Evolutionary conservation across 2,329 filamentous ascomycete genomes (phyloP).

Genomic region (Blumeriella jaapii): DNA sequence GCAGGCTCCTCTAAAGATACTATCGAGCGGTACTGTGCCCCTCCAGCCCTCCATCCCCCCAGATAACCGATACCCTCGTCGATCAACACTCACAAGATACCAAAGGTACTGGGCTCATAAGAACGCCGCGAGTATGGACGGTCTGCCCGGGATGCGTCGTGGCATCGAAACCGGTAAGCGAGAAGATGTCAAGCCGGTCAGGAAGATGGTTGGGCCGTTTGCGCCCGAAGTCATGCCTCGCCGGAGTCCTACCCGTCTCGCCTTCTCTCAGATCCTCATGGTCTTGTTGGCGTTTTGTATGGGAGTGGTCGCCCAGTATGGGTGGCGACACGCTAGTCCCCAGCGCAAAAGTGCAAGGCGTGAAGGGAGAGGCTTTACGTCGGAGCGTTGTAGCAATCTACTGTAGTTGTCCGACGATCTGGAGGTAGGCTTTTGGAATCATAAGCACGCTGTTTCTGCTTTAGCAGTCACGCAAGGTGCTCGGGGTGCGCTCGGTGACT

Average conservation of each 20-base stretch:
- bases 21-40: slow-evolving; percentile 11
- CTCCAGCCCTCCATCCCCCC: no score
- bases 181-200: slow-evolving; percentile 16
- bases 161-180: slow-evolving; percentile 10
- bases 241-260: neutral
- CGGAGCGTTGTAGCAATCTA: no score
- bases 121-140: slow-evolving; percentile 15
- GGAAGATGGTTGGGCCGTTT: slow-evolving; percentile 18
- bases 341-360: neutral
- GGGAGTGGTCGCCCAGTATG: slow-evolving; percentile 1
- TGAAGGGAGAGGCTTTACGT: neutral
- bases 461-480: no score
- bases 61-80: neutral
- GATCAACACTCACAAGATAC: neutral
- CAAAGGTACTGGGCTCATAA: slow-evolving; percentile 18
- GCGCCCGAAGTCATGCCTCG: slow-evolving; percentile 4
- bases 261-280: neutral
- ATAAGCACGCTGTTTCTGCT: no score
- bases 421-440: no score
- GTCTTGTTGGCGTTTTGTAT: slow-evolving; percentile 3
- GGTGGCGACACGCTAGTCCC: neutral
- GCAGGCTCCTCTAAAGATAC: slow-evolving; percentile 14
- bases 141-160: slow-evolving; percentile 12
- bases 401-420: no score
- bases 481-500: no score